Percentiles rank a stretch among this genome's conserved stretches.
Conservation (phyloP, 148 eudicot genomes). For the Rhododendron mucronatum region DNA sequence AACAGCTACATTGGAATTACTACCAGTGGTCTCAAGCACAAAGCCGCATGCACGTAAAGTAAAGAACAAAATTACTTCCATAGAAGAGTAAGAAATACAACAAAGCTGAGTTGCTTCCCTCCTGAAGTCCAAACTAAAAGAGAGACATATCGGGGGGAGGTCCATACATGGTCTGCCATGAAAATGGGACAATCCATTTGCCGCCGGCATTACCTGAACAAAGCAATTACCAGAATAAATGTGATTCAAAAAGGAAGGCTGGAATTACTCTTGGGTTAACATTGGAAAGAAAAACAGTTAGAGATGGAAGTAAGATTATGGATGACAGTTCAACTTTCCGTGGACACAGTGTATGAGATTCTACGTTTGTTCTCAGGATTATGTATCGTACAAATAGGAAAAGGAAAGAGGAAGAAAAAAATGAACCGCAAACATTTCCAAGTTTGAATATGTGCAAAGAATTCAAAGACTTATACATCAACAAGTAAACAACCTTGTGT, state of each 20-base stretch:
- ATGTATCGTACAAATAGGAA: neutral
- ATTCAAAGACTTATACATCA: neutral
- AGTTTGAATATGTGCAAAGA: neutral
- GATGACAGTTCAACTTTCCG: neutral
- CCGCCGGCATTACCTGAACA: slow-evolving; percentile 52
- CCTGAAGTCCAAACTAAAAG: slow-evolving; percentile 32
- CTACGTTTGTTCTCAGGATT: neutral
- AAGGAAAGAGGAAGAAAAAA: neutral
- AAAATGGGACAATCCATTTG: slow-evolving; percentile 80
- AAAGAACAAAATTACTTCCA: neutral
- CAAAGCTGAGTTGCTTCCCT: neutral
- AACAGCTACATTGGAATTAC: neutral
- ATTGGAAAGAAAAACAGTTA: neutral
- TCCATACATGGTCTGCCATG: slow-evolving; percentile 96
- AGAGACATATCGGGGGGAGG: slow-evolving; percentile 89
- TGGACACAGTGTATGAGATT: neutral
- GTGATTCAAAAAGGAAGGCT: neutral
- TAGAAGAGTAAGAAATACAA: neutral
- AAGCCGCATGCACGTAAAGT: neutral
- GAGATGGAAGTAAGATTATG: neutral
- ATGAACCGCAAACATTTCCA: neutral
- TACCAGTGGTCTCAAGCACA: neutral
- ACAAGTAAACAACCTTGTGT: neutral
- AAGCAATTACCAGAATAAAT: neutral
- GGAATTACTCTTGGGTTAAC: no score